A percentile compares a stretch with the other conserved stretches of the same genome.
Evolutionary conservation across 163 green algal genomes (phyloP).

Genomic region (Coccomyxa subellipsoidea): DNA sequence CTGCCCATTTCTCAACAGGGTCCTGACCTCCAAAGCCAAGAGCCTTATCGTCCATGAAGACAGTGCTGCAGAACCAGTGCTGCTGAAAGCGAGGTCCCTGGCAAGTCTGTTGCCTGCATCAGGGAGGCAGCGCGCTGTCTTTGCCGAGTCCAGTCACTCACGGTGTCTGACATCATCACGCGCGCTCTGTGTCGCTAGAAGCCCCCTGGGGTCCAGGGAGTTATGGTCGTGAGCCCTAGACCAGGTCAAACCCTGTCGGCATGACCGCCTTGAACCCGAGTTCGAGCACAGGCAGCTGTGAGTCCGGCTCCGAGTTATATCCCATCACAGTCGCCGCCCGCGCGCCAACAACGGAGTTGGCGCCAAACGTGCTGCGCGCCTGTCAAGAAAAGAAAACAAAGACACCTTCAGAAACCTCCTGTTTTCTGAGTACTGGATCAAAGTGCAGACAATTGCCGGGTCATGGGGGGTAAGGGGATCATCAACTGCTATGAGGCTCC

Average conservation of each 20-base stretch:
- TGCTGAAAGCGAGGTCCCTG: no score
- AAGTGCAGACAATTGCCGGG: background rate
- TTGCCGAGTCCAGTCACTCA: no score
- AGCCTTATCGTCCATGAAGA: no score
- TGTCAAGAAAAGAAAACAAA: background rate
- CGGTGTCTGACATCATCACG: no score
- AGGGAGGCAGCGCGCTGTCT: no score
- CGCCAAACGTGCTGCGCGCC: background rate
- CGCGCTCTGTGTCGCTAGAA: no score
- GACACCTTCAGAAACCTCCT: background rate
- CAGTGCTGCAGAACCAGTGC: no score
- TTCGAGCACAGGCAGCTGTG: background rate
- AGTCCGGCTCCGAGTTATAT: background rate
- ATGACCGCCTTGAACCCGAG: constrained; percentile 3
- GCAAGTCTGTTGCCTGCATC: no score
- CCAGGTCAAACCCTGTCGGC: background rate
- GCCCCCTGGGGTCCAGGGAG: background rate
- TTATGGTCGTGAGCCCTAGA: background rate
- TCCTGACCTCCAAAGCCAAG: no score
- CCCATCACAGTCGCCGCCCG: constrained; percentile 3
- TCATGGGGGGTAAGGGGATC: background rate
- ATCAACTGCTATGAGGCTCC: background rate
- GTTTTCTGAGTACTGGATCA: background rate
- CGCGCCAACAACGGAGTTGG: background rate
- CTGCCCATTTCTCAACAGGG: no score